A percentile compares a stretch with the other conserved stretches of the same genome.
Conservation (phyloP, 345 rosid species). For the Diplotaxis tenuifolia region DNA sequence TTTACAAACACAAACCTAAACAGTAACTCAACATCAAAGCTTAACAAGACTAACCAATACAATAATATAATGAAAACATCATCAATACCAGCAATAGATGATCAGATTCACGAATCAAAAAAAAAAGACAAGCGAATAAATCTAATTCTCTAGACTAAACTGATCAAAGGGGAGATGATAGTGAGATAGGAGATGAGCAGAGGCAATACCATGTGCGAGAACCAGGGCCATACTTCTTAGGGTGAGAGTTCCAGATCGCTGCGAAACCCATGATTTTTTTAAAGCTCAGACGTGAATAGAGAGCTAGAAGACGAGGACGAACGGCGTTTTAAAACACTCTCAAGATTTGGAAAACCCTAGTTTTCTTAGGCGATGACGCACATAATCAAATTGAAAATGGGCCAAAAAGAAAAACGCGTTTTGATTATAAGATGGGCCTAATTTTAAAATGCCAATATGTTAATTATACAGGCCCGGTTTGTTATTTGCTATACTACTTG, state of each 20-base stretch:
- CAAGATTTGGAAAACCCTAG: conserved; percentile 6
- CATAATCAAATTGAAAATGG: neutral
- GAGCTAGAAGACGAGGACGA: conserved; percentile 3
- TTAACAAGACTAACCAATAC: neutral
- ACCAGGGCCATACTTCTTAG: conserved; percentile 32
- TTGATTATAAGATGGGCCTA: neutral
- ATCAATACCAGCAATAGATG: neutral
- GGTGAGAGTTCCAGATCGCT: conserved; percentile 29
- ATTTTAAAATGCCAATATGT: too few species aligned
- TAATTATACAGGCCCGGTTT: neutral
- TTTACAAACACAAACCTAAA: neutral
- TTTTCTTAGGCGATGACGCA: neutral
- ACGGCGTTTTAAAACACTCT: neutral
- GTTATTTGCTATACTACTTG: neutral
- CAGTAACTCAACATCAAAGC: neutral
- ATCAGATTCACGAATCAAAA: neutral
- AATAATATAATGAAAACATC: neutral
- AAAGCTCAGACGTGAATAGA: neutral
- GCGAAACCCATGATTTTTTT: conserved; percentile 19
- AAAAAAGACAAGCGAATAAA: neutral
- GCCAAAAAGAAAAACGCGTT: neutral
- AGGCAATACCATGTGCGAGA: conserved; percentile 26
- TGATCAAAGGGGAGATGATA: neutral
- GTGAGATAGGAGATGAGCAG: neutral
- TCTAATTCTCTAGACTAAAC: neutral